A percentile compares a stretch with the other conserved stretches of the same genome.
These are phyloP conservation scores for Aspergillus sp. DNA, from an alignment of 2,329 filamentous ascomycete genomes.

Conservation along the genomic window DNA sequence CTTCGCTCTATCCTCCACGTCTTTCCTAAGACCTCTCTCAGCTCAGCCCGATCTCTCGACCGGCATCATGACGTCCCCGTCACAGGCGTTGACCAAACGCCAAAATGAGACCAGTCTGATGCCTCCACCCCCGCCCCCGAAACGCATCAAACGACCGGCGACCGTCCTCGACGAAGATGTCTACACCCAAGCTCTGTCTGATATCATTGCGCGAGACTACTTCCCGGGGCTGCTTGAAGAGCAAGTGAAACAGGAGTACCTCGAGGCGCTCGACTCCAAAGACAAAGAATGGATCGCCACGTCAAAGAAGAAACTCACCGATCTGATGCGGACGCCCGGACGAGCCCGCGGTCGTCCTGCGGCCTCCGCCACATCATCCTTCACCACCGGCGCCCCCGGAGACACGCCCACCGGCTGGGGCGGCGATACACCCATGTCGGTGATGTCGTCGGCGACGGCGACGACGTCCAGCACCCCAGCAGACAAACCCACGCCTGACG, in stretches of 20 bases:
- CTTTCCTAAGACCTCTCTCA: background rate
- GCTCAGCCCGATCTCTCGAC: background rate
- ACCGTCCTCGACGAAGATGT: conserved; percentile 89
- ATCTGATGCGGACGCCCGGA: conserved; percentile 75
- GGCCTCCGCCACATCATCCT: background rate
- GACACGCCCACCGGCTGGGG: conserved; percentile 51
- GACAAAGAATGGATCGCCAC: conserved; percentile 83
- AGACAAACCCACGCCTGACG: conserved; percentile 57
- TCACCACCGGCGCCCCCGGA: conserved; percentile 19
- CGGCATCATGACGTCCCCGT: conserved; percentile 25
- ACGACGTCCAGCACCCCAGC: conserved; percentile 12
- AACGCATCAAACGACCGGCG: conserved; percentile 86
- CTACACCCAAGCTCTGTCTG: conserved; percentile 84
- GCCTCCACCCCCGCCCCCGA: conserved; percentile 79
- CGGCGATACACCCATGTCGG: conserved; percentile 71
- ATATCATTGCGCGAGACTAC: conserved; percentile 95
- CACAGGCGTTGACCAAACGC: conserved; percentile 35
- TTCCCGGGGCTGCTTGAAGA: conserved; percentile 87
- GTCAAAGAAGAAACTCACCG: conserved; percentile 67
- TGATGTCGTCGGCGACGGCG: conserved; percentile 33
- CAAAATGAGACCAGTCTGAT: conserved; percentile 61
- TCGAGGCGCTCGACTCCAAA: conserved; percentile 84
- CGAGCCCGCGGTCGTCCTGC: conserved; percentile 36
- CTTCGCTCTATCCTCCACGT: background rate
- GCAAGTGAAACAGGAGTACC: conserved; percentile 84